Percentiles rank a stretch among this genome's conserved stretches.
phyloP scores from a whole-genome alignment of 2,329 filamentous ascomycete species.

The Penicillium vulpinum region DNA sequence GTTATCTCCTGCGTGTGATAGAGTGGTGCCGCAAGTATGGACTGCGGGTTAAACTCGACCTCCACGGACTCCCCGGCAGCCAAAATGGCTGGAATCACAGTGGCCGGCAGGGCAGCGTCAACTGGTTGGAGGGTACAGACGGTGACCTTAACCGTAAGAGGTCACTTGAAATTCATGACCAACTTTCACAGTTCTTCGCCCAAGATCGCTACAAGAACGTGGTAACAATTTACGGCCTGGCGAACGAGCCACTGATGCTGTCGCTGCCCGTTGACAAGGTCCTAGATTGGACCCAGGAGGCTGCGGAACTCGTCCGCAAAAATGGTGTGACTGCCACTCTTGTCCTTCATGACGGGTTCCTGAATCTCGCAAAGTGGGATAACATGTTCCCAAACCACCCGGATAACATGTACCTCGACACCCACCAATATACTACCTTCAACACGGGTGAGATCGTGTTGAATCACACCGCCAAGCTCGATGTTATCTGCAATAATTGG shows the following conservation, averaged over 20 bases:
- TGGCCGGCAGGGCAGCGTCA: conserved; percentile 74
- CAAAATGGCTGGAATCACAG: conserved; percentile 99
- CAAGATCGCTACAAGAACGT: conserved; percentile 92
- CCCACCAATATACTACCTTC: conserved; percentile 98
- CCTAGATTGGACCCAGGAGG: conserved; percentile 74
- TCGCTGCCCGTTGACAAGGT: conserved; percentile 66
- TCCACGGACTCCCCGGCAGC: conserved; percentile 87
- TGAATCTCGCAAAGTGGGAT: conserved; percentile 88
- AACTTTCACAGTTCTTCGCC: conserved; percentile 86
- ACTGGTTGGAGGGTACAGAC: conserved; percentile 89
- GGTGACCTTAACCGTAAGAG: conserved; percentile 76
- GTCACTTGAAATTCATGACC: conserved; percentile 82
- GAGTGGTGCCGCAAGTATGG: conserved; percentile 94
- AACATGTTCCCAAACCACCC: conserved; percentile 71
- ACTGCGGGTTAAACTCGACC: conserved; percentile 85
- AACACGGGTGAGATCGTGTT: conserved; percentile 82
- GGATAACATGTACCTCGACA: conserved; percentile 77
- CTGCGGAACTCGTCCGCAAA: conserved; percentile 68
- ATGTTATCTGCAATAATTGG: conserved; percentile 87
- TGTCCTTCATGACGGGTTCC: conserved; percentile 92
- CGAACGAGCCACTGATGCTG: conserved; percentile 91
- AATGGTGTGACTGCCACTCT: conserved; percentile 74
- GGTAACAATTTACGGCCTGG: conserved; percentile 87
- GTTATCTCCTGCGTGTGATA: conserved; percentile 87
- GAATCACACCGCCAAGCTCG: conserved; percentile 78